Evolutionary conservation across 2,329 filamentous ascomycete species (phyloP).

Genomic region (Aureobasidium sp.): DNA sequence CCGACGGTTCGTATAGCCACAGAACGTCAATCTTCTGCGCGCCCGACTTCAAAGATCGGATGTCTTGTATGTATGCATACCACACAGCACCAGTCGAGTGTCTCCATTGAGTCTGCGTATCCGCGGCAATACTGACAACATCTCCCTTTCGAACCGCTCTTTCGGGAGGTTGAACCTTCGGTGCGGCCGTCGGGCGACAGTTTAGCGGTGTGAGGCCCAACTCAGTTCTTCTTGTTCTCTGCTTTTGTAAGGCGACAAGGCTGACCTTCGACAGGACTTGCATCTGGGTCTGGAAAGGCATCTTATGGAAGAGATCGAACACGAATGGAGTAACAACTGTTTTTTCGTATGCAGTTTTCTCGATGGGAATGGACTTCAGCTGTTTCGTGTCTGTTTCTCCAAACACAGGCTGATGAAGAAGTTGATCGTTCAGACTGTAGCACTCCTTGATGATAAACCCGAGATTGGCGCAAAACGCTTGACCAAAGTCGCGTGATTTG

Average conservation of each 20-base stretch:
- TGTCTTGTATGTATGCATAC: slow-evolving; percentile 62
- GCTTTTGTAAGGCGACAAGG: slow-evolving; percentile 25
- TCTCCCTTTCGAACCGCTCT: slow-evolving; percentile 39
- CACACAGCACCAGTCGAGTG: slow-evolving; percentile 47
- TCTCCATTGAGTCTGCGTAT: slow-evolving; percentile 51
- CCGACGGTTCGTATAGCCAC: slow-evolving; percentile 66
- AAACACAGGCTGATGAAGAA: slow-evolving; percentile 32
- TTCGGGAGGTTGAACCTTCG: no score
- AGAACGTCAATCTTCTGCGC: slow-evolving; percentile 52
- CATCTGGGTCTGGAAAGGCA: slow-evolving; percentile 53
- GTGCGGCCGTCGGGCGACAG: background rate
- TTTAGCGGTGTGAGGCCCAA: slow-evolving; percentile 23
- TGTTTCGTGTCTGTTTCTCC: slow-evolving; percentile 28
- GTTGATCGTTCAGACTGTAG: slow-evolving; percentile 38
- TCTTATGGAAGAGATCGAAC: slow-evolving; percentile 55
- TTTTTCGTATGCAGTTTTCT: slow-evolving; percentile 17
- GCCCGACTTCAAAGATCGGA: slow-evolving; percentile 36
- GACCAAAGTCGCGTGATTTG: slow-evolving; percentile 54
- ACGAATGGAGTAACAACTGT: slow-evolving; percentile 69
- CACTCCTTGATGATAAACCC: slow-evolving; percentile 62
- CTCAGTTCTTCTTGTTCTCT: background rate
- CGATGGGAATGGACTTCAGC: slow-evolving; percentile 26
- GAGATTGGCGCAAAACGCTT: slow-evolving; percentile 52
- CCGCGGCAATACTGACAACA: slow-evolving; percentile 42
- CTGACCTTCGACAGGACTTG: slow-evolving; percentile 23